Conservation (phyloP, 1,284 basidiomycete species). For the Cutaneotrichosporon mucoides region DNA sequence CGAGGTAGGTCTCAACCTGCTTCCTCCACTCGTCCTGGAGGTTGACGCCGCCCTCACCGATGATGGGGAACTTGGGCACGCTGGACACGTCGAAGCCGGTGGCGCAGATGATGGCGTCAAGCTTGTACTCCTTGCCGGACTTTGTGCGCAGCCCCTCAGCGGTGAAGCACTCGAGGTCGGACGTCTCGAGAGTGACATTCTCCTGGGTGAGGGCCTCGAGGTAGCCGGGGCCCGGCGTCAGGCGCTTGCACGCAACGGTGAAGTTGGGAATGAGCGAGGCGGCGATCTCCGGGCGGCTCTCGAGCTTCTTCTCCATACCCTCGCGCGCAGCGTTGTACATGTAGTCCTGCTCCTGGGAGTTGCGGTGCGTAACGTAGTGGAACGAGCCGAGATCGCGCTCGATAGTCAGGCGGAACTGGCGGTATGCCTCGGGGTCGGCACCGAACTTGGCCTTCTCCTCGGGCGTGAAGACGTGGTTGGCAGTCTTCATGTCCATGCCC, state of each 20-base stretch:
- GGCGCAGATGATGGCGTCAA: constrained; percentile 34
- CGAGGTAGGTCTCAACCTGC: constrained; percentile 30
- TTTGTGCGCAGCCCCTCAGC: constrained; percentile 24
- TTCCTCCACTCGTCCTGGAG: constrained; percentile 36
- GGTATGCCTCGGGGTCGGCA: constrained; percentile 20
- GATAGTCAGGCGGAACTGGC: constrained; percentile 24
- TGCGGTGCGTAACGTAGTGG: constrained; percentile 16
- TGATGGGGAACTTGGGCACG: constrained; percentile 32
- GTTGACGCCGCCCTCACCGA: constrained; percentile 24
- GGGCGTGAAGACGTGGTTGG: constrained; percentile 24
- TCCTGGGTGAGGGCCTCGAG: constrained; percentile 34
- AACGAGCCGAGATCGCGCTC: constrained; percentile 17
- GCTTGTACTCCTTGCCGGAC: constrained; percentile 20
- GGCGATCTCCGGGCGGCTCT: constrained; percentile 19
- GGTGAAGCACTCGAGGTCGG: constrained; percentile 24
- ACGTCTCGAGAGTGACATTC: constrained; percentile 29
- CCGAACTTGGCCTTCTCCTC: constrained; percentile 23
- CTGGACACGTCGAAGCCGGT: constrained; percentile 36
- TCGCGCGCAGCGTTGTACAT: constrained; percentile 16
- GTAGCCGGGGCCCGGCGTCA: constrained; percentile 43
- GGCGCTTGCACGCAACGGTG: constrained; percentile 35
- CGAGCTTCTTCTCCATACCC: constrained; percentile 20
- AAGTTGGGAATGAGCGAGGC: constrained; percentile 21
- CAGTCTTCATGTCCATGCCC: neutral
- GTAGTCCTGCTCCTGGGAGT: constrained; percentile 21